These are phyloP conservation scores for Elaeis guineensis DNA, from an alignment of 176 grass and related monocot species.

Conservation along the genomic window DNA sequence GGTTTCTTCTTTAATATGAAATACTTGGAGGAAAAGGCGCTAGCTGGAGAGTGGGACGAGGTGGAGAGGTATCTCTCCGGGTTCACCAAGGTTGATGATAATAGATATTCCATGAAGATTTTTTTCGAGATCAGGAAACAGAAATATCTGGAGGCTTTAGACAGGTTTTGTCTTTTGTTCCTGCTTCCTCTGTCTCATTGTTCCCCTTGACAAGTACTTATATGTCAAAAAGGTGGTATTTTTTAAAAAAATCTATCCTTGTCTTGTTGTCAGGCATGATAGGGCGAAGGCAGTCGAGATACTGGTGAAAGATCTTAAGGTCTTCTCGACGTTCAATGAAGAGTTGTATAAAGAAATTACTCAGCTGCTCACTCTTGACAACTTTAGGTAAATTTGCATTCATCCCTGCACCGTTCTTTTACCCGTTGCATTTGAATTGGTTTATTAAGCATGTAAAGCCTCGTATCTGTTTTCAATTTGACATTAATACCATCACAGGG, in stretches of 20 bases:
- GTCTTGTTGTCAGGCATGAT: constrained; percentile 56
- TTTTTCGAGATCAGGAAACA: constrained; percentile 99
- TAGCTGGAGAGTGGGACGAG: constrained; percentile 88
- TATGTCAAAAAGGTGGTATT: no score
- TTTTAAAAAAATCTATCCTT: no score
- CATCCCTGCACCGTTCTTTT: constrained; percentile 5
- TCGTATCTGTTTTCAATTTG: no score
- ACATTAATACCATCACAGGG: no score
- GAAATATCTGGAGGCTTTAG: constrained; percentile 96
- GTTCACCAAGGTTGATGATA: constrained; percentile 96
- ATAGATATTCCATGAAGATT: constrained; percentile 99
- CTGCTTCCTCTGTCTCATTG: not conserved
- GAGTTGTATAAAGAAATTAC: constrained; percentile 99
- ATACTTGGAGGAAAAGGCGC: constrained; percentile 90
- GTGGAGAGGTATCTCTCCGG: constrained; percentile 95
- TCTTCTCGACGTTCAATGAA: constrained; percentile 97
- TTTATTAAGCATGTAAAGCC: no score
- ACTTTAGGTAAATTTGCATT: constrained; percentile 58
- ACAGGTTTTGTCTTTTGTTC: constrained; percentile 43
- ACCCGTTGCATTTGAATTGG: not conserved
- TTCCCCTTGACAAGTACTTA: not conserved
- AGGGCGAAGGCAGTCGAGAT: constrained; percentile 90
- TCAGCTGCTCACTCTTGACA: constrained; percentile 92
- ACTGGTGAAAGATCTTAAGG: constrained; percentile 95
- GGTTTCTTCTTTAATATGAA: constrained; percentile 94